These are phyloP conservation scores for Lactarius hengduanensis DNA, from an alignment of 768 basidiomycete genomes.

Conservation along the genomic window DNA sequence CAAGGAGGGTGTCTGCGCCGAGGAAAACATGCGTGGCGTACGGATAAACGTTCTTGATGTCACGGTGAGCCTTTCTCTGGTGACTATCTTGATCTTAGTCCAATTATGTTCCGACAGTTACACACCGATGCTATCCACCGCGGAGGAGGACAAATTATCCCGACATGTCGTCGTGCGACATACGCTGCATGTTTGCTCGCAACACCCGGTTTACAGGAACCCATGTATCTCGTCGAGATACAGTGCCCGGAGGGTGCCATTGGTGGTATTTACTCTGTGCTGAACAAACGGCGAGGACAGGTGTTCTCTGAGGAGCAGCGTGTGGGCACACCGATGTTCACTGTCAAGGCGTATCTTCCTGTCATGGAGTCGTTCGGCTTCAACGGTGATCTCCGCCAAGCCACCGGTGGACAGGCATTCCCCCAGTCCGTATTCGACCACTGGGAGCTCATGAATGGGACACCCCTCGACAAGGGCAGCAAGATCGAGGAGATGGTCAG, in stretches of 20 bases:
- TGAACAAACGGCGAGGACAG: slow-evolving; percentile 98
- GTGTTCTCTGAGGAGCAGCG: slow-evolving; percentile 98
- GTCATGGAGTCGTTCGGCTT: slow-evolving; percentile 95
- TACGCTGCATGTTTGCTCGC: slow-evolving; percentile 96
- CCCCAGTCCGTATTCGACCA: slow-evolving; percentile 94
- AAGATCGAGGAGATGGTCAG: slow-evolving; percentile 86
- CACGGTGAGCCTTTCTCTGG: slow-evolving; percentile 55
- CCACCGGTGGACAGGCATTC: slow-evolving; percentile 97
- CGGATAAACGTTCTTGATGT: slow-evolving; percentile 96
- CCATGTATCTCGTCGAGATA: slow-evolving; percentile 96
- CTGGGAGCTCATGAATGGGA: slow-evolving; percentile 83
- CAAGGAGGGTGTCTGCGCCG: slow-evolving; percentile 94
- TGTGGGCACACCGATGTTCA: slow-evolving; percentile 98
- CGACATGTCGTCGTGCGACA: slow-evolving; percentile 91
- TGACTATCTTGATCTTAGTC: slow-evolving; percentile 1
- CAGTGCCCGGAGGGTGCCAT: slow-evolving; percentile 97
- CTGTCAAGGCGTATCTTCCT: slow-evolving; percentile 94
- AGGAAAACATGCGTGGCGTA: slow-evolving; percentile 99
- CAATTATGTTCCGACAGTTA: slow-evolving; percentile 48
- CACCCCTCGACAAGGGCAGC: slow-evolving; percentile 85
- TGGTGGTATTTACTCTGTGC: slow-evolving; percentile 91
- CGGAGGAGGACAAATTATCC: slow-evolving; percentile 98
- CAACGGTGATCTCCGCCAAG: slow-evolving; percentile 91
- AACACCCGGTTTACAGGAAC: slow-evolving; percentile 90
- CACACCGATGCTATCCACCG: slow-evolving; percentile 99